Percentiles rank a stretch among this genome's conserved stretches.
Evolutionary conservation across 2,329 filamentous ascomycete genomes (phyloP).

Genomic region (Ascosphaera acerosa): DNA sequence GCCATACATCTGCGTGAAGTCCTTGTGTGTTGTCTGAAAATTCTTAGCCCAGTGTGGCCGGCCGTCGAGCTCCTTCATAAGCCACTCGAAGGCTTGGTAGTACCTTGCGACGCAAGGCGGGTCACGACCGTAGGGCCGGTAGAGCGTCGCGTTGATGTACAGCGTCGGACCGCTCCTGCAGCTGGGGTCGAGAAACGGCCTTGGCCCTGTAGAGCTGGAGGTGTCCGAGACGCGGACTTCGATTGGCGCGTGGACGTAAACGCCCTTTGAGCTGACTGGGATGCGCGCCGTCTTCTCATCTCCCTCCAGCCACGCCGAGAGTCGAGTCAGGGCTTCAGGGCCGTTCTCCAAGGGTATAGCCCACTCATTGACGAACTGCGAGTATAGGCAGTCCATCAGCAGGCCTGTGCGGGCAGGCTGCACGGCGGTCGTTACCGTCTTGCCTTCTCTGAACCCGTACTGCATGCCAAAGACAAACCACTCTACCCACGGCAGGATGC

Average conservation of each 20-base stretch:
- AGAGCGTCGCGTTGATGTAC: constrained; percentile 76
- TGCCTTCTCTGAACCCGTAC: constrained; percentile 56
- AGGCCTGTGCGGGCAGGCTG: constrained; percentile 59
- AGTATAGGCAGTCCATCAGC: constrained; percentile 92
- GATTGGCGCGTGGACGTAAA: constrained; percentile 74
- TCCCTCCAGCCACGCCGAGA: constrained; percentile 66
- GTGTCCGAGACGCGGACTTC: constrained; percentile 74
- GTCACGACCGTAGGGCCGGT: constrained; percentile 54
- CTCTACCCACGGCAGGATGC: constrained; percentile 65
- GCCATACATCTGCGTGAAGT: constrained; percentile 42
- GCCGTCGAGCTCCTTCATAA: constrained; percentile 66
- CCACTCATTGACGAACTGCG: constrained; percentile 98
- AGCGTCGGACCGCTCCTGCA: constrained; percentile 42
- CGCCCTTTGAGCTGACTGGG: constrained; percentile 50
- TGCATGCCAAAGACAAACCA: constrained; percentile 97
- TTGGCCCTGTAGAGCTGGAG: constrained; percentile 21
- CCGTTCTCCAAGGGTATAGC: constrained; percentile 66
- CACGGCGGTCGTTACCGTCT: constrained; percentile 42
- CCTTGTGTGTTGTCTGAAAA: constrained; percentile 36
- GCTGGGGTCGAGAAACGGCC: constrained; percentile 51
- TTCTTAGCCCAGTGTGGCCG: constrained; percentile 88
- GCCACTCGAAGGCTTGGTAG: constrained; percentile 72
- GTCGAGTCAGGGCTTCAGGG: constrained; percentile 58
- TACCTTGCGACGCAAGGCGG: constrained; percentile 53
- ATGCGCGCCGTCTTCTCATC: constrained; percentile 47